These are phyloP conservation scores for Epipyxis sp. DNA, from an alignment of 108 stramenopile species.

Conservation along the genomic window DNA sequence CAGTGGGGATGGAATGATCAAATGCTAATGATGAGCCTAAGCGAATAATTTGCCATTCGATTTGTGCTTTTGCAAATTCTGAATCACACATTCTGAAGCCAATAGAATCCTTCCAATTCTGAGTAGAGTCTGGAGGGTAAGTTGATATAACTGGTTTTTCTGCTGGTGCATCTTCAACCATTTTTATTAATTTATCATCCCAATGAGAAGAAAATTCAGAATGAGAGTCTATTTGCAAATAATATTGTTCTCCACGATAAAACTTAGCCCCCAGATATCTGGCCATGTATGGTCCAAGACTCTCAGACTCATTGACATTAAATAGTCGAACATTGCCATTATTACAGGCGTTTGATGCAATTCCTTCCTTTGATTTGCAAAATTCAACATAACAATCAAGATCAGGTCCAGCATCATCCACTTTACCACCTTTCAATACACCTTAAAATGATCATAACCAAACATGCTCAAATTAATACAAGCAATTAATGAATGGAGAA, in stretches of 20 bases:
- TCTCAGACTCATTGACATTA: constrained; percentile 74
- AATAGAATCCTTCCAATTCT: constrained; percentile 43
- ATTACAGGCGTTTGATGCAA: constrained; percentile 46
- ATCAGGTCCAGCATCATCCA: constrained; percentile 41
- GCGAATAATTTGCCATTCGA: constrained; percentile 79
- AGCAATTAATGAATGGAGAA: too few relatives aligned
- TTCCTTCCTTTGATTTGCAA: constrained; percentile 25
- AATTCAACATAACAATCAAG: constrained; percentile 47
- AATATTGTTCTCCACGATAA: constrained; percentile 74
- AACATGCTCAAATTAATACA: too few relatives aligned
- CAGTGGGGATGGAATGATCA: neutral
- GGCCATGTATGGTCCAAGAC: constrained; percentile 80
- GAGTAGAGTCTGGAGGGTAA: constrained; percentile 72
- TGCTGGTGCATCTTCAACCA: constrained; percentile 57
- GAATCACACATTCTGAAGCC: constrained; percentile 65
- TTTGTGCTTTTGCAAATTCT: constrained; percentile 68
- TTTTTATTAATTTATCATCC: constrained; percentile 48
- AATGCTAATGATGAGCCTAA: constrained; percentile 8
- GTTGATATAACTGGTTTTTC: constrained; percentile 68
- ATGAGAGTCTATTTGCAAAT: constrained; percentile 86
- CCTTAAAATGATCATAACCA: too few relatives aligned
- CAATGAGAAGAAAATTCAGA: neutral
- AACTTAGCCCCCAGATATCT: constrained; percentile 64
- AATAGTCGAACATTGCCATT: constrained; percentile 70
- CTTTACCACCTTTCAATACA: constrained; percentile 2